Conservation (phyloP, 306 rosid genomes). For the Bauhinia variegata region DNA sequence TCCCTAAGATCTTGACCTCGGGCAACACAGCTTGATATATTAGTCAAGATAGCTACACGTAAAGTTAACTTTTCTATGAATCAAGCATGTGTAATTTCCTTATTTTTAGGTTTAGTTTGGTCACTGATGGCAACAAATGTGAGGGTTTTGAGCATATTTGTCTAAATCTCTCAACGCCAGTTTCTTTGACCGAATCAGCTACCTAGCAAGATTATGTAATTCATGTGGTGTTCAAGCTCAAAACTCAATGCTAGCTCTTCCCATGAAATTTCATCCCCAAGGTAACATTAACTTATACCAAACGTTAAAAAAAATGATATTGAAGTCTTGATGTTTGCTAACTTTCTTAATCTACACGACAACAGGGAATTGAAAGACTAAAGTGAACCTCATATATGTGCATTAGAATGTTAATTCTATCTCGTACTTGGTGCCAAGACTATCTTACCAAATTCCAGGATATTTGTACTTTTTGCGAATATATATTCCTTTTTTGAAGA, state of each 20-base stretch:
- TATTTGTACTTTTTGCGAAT: neutral
- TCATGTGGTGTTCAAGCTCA: neutral
- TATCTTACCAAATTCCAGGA: neutral
- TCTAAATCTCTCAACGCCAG: slow-evolving; percentile 23
- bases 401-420: neutral
- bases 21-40: neutral
- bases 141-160: slow-evolving; percentile 13
- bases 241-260: neutral
- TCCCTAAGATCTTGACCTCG: neutral
- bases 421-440: neutral
- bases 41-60: neutral
- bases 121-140: slow-evolving; percentile 14
- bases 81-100: slow-evolving; percentile 9
- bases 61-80: neutral
- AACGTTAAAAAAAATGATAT: slow-evolving; percentile 37
- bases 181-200: slow-evolving; percentile 18
- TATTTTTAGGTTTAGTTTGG: slow-evolving; percentile 24
- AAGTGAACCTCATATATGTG: neutral
- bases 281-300: slow-evolving; percentile 44
- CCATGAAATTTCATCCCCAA: too few relatives aligned
- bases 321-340: neutral
- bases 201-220: slow-evolving; percentile 5
- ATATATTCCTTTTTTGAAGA: too few relatives aligned
- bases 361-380: neutral
- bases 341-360: slow-evolving; percentile 23